A percentile compares a stretch with the other conserved stretches of the same genome.
These are phyloP conservation scores for Pogostemon cablin DNA, from an alignment of 257 asterid species.

Conservation along the genomic window DNA sequence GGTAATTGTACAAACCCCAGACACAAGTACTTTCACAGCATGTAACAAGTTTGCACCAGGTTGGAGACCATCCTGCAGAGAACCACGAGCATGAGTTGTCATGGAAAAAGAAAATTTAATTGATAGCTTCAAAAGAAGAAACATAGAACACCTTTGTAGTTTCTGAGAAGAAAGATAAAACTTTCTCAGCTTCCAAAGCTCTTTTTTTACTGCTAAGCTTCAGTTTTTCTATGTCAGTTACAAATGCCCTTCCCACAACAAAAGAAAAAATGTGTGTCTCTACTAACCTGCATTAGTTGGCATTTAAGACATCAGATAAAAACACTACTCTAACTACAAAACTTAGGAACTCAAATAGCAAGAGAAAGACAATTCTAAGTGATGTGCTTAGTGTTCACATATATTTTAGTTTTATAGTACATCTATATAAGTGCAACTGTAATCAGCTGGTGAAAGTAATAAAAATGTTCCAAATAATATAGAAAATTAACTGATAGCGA, in stretches of 20 bases:
- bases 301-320: constrained; percentile 30
- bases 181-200: constrained; percentile 86
- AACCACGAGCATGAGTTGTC: constrained; percentile 38
- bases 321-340: constrained; percentile 34
- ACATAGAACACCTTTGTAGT: constrained; percentile 67
- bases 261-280: constrained; percentile 97
- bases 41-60: constrained; percentile 91
- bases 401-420: constrained; percentile 23
- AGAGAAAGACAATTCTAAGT: constrained; percentile 23
- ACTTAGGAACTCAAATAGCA: constrained; percentile 19
- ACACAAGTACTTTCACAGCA: constrained; percentile 93
- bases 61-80: constrained; percentile 77
- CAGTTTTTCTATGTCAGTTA: constrained; percentile 95
- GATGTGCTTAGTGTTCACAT: not conserved
- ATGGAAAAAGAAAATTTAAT: constrained; percentile 29
- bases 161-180: constrained; percentile 77
- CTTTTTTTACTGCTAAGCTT: constrained; percentile 92
- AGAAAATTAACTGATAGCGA: constrained; percentile 18
- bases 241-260: constrained; percentile 98
- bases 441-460: constrained; percentile 16
- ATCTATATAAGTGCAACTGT: constrained; percentile 22
- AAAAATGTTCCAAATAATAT: constrained; percentile 17
- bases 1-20: constrained; percentile 67
- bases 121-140: constrained; percentile 6
- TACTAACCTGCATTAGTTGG: constrained; percentile 77